phyloP scores from a whole-genome alignment of 2,329 filamentous ascomycete genomes.

The Claviceps purpurea region DNA sequence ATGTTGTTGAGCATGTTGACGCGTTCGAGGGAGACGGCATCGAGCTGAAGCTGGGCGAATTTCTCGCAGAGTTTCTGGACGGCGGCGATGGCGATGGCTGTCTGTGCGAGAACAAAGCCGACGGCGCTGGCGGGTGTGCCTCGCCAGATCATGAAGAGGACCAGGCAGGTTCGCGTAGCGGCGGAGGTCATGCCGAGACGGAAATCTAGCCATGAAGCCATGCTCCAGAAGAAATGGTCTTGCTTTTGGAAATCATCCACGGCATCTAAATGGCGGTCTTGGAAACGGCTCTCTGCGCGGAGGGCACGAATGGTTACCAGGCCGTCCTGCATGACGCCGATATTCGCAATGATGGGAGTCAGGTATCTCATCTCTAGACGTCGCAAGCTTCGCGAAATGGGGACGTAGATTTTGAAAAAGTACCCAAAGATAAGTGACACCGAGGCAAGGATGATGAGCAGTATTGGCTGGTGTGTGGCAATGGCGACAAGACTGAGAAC shows the following conservation, averaged over 20 bases:
- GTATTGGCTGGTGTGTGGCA: conserved; percentile 61
- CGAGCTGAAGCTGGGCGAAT: conserved; percentile 79
- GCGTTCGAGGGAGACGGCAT: conserved; percentile 81
- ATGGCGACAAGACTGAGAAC: conserved; percentile 63
- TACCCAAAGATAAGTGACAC: conserved; percentile 57
- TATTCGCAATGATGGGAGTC: conserved; percentile 82
- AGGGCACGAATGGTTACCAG: conserved; percentile 80
- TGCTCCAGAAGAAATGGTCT: conserved; percentile 90
- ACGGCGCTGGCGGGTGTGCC: conserved; percentile 66
- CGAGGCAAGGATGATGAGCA: conserved; percentile 56
- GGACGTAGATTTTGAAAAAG: conserved; percentile 66
- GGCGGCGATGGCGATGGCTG: conserved; percentile 21
- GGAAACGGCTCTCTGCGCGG: conserved; percentile 64
- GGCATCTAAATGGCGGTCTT: conserved; percentile 63
- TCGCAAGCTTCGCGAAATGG: conserved; percentile 69
- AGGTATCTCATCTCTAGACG: conserved; percentile 82
- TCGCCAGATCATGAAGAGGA: conserved; percentile 59
- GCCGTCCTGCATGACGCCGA: conserved; percentile 74
- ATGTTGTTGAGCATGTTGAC: conserved; percentile 71
- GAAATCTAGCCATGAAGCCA: conserved; percentile 74
- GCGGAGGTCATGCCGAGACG: conserved; percentile 53
- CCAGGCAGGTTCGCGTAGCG: conserved; percentile 58
- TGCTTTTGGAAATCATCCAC: conserved; percentile 87
- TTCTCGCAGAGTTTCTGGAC: conserved; percentile 52
- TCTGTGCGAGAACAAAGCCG: conserved; percentile 63